Evolutionary conservation across 2,329 filamentous ascomycete species (phyloP), one percentile per base, ranked within the genome.

Genomic region (Cordyceps fumosorosea): DNA sequence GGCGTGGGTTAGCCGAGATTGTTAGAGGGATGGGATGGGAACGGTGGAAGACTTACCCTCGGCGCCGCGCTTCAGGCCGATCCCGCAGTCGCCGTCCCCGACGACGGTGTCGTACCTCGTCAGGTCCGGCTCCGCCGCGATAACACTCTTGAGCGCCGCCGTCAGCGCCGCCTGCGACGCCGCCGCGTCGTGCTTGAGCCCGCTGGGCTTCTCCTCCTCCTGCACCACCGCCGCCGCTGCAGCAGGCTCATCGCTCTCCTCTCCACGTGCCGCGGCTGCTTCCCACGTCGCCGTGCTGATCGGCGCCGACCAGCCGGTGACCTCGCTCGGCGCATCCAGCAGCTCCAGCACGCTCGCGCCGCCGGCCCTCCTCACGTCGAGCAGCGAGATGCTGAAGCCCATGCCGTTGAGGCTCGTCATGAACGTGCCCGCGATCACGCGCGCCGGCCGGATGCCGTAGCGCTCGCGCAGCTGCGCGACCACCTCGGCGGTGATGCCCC

Each of bases 1-100:
- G 29, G 29, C 6, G 29, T 29, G 29, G n/a, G 37, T 6, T 18
- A 29, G 29, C 29, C 60, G 74, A 20, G 8, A 45, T 45, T 6
- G 42, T 20, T 5, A 20, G 18, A 18, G n/a, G 16, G 8, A 3
- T 20, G 5, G 18, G 18, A 16, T 20, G 18, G 3, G 18, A 69
- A n/a, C 45, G 10, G 8, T 34, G 18, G 47, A 29, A 16, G 7
- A 48, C 76, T 72, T 74, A 82, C 80, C 85, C 80, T 96, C 88
- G n/a, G 92, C 91, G 55, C 92, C 92, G 65, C 91, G 86, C 78
- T 91, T 91, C 64, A 96, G 79, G 5, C 91, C 91, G 63, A 91
- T 90, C 11, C 92, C 92, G 70, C 92, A 96, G 75, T 96, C 92
- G 53, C 92, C 92, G 71, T 96, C 92, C 48, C 92, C 92, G 26